phyloP scores from a whole-genome alignment of 495 filamentous ascomycete genomes.

The Xylaria scruposa region DNA sequence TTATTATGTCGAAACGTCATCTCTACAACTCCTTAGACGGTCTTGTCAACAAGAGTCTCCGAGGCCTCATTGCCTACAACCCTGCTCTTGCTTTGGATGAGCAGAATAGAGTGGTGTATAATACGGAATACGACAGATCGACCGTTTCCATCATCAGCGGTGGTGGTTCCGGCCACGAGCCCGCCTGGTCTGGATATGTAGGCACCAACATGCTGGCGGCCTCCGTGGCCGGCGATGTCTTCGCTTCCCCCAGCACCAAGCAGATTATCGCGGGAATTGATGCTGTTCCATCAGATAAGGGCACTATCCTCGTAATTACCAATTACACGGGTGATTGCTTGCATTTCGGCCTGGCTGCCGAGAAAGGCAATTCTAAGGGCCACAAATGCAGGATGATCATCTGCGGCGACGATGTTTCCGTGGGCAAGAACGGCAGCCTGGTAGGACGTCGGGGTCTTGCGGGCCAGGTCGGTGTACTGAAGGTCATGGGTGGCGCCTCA shows the following conservation, averaged over 20 bases:
- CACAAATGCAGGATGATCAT: constrained; percentile 62
- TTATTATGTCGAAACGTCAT: constrained; percentile 54
- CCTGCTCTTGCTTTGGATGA: constrained; percentile 62
- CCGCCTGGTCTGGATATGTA: constrained; percentile 69
- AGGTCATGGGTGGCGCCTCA: constrained; percentile 54
- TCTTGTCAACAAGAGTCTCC: constrained; percentile 62
- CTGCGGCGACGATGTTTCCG: constrained; percentile 66
- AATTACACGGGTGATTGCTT: constrained; percentile 73
- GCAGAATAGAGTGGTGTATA: constrained; percentile 63
- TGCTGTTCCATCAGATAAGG: constrained; percentile 61
- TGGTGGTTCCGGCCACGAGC: constrained; percentile 68
- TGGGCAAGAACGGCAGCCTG: constrained; percentile 62
- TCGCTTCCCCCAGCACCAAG: constrained; percentile 66
- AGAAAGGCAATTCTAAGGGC: constrained; percentile 64
- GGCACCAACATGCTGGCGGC: constrained; percentile 66
- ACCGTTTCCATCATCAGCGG: constrained; percentile 66
- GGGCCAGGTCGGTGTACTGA: constrained; percentile 57
- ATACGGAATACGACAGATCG: constrained; percentile 55
- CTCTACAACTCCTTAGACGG: constrained; percentile 54
- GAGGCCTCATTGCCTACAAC: constrained; percentile 63
- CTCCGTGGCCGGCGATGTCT: constrained; percentile 66
- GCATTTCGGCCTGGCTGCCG: constrained; percentile 67
- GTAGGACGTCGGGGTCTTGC: constrained; percentile 66
- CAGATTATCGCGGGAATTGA: constrained; percentile 66
- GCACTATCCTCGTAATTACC: constrained; percentile 67